A percentile compares a stretch with the other conserved stretches of the same genome.
Conservation (phyloP, 108 stramenopile species). For the Discostella pseudostelligera region DNA sequence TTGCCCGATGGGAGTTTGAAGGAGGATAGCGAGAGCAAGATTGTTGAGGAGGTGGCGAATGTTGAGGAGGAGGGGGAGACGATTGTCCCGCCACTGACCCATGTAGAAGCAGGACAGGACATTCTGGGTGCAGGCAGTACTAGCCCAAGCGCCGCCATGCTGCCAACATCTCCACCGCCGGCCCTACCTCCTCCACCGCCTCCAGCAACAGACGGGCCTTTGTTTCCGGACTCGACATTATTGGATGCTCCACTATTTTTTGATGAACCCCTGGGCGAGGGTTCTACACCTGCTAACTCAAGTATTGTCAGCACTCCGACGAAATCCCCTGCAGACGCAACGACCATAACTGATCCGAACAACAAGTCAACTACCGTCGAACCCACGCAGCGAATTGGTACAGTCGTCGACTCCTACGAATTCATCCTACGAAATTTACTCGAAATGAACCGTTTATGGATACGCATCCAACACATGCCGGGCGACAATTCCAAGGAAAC, state of each 20-base stretch:
- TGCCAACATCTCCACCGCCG: constrained; percentile 19
- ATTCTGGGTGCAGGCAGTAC: neutral
- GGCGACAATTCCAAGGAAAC: constrained; percentile 79
- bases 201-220: constrained; percentile 12
- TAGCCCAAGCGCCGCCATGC: neutral
- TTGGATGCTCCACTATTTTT: constrained; percentile 17
- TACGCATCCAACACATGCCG: constrained; percentile 94
- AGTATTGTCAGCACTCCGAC: neutral
- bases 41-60: constrained; percentile 24
- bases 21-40: constrained; percentile 28
- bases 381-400: constrained; percentile 43
- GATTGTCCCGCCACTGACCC: neutral
- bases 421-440: constrained; percentile 94
- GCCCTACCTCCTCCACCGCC: constrained; percentile 18
- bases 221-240: neutral
- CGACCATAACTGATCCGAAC: neutral
- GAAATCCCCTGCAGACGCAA: constrained; percentile 12
- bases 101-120: neutral
- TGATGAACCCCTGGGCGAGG: constrained; percentile 4
- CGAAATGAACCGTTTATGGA: constrained; percentile 99
- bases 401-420: constrained; percentile 89
- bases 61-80: neutral
- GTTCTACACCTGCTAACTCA: neutral
- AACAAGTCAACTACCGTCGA: constrained; percentile 10
- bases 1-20: constrained; percentile 83